Evolutionary conservation across 495 filamentous ascomycete genomes (phyloP), one percentile per base, ranked within the genome.

Genomic region (Penicillium soppii): DNA sequence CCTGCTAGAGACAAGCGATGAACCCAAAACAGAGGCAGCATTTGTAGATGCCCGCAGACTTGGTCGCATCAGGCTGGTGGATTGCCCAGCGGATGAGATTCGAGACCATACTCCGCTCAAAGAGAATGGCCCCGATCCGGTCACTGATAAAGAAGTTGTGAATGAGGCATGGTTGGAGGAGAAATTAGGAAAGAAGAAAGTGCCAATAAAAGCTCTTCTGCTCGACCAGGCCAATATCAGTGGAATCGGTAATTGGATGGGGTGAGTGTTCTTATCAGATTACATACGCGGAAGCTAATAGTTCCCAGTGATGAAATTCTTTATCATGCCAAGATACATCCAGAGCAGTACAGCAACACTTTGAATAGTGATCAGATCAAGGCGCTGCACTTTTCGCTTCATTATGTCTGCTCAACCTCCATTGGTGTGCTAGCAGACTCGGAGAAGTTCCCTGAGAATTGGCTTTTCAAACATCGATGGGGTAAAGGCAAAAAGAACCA

Each of bases 181-280:
- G 49, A 91, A 89, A 67, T 65, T 96, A 65, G 71, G 62, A 35
- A 83, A 75, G 30, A 91, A 91, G 47, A 86, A 82, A 47, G 86
- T 96, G 1, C 90, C 92, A 0, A 75, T 97, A 39, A 97, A 97
- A 62, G 86, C 90, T 0, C 73, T 96, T 42, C 68, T 98, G 17
- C 77, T 97, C 10, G 89, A 97, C 60, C 94, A 98, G 65, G 76
- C 81, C n/a, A 88, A 86, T 58, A 85, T 97, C 43, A 91, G 89
- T 58, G 94, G 94, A 5, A 89, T 98, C 41, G 94, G 94, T 2
- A 97, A 97, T 58, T 97, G 92, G 94, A 91, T 98, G 56, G 91
- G 83, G 82, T 85, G 72, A 53, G 79, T 62, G n/a, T 39, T 26
- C 49, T 13, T 7, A 7, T 41, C 37, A 42, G 4, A 27, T 40